These are phyloP conservation scores for Oryza coarctata DNA, from an alignment of 176 grass and related monocot species.

Conservation along the genomic window DNA sequence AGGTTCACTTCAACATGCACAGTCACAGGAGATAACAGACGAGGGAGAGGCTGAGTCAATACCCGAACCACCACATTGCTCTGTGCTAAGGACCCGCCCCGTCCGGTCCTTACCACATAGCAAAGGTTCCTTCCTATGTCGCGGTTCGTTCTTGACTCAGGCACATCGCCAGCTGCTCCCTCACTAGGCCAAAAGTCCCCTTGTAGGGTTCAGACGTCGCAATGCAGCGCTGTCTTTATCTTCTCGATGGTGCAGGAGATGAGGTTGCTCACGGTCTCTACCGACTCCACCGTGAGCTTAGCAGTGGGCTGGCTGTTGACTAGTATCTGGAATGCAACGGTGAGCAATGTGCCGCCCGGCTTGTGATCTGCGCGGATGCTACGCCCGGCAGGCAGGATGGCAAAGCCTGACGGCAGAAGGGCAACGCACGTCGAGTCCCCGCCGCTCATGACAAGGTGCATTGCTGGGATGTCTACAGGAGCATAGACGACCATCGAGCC, in stretches of 20 bases:
- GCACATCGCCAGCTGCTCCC: background rate
- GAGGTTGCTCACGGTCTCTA: conserved; percentile 70
- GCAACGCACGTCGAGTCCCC: conserved; percentile 66
- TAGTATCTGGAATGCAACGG: conserved; percentile 94
- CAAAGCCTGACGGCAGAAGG: conserved; percentile 78
- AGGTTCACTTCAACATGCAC: background rate
- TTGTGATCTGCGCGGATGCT: conserved; percentile 29
- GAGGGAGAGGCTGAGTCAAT: conserved; percentile 68
- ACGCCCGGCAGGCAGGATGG: conserved; percentile 57
- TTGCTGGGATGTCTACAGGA: conserved; percentile 83
- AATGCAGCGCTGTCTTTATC: conserved; percentile 68
- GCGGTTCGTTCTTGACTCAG: conserved; percentile 99
- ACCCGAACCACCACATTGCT: conserved; percentile 99
- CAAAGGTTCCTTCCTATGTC: conserved; percentile 54
- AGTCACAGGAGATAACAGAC: conserved; percentile 3
- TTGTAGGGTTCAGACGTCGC: conserved; percentile 31
- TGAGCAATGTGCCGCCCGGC: conserved; percentile 59
- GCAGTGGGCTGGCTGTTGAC: conserved; percentile 85
- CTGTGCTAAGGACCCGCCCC: conserved; percentile 45
- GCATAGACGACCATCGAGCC: conserved; percentile 85
- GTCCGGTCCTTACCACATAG: conserved; percentile 61
- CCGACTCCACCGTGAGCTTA: conserved; percentile 75
- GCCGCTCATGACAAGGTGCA: conserved; percentile 83
- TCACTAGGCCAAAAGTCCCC: conserved; percentile 4
- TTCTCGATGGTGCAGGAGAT: conserved; percentile 88